Percentiles rank a stretch among this genome's conserved stretches.
Evolutionary conservation across 768 basidiomycete genomes (phyloP).

Genomic region (Lactifluus piperatus): DNA sequence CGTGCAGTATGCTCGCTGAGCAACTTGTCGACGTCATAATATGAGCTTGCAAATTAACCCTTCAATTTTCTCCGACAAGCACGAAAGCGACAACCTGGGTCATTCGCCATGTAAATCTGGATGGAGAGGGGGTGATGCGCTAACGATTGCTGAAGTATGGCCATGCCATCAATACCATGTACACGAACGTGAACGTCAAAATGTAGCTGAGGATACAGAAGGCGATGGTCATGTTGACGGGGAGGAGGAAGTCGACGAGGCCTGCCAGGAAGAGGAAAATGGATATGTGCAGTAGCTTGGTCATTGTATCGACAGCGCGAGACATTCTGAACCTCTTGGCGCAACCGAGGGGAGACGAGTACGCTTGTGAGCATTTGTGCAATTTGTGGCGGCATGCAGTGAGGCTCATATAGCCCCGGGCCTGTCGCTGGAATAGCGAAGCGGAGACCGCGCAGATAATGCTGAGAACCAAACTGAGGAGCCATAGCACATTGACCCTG

Average conservation of each 20-base stretch:
- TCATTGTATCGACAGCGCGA: neutral
- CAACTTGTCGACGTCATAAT: too few relatives aligned
- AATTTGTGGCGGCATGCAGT: neutral
- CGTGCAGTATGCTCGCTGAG: too few relatives aligned
- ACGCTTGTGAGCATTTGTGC: neutral
- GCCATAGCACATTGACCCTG: slow-evolving; percentile 9
- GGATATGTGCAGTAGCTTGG: neutral
- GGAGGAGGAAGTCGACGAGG: slow-evolving; percentile 14
- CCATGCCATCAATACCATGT: neutral
- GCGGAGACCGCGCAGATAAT: neutral
- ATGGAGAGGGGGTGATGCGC: neutral
- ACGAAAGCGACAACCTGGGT: neutral
- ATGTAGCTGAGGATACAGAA: slow-evolving; percentile 3
- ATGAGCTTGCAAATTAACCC: too few relatives aligned
- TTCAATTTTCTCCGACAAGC: too few relatives aligned
- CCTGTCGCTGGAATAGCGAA: neutral
- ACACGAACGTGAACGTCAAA: neutral
- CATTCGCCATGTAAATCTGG: neutral
- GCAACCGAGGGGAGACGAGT: neutral
- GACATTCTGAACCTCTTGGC: neutral
- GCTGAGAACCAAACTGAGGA: slow-evolving; percentile 8
- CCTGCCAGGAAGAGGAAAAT: slow-evolving; percentile 5
- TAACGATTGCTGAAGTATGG: neutral
- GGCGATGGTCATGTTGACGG: slow-evolving; percentile 3
- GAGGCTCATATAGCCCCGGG: neutral